Evolutionary conservation across 2,329 filamentous ascomycete species (phyloP).

Genomic region (Talaromyces pinophilus): DNA sequence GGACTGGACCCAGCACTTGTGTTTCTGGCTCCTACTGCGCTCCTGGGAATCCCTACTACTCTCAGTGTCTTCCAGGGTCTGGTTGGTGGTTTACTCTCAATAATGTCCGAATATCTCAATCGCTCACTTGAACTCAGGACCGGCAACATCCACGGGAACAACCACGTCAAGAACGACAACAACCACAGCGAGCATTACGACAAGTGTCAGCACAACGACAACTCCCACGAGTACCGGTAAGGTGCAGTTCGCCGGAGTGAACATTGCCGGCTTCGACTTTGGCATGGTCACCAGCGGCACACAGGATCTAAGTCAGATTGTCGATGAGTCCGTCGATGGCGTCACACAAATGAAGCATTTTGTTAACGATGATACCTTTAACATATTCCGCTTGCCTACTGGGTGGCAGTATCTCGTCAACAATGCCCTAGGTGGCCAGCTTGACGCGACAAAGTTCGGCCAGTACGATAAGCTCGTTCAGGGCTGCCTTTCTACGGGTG

Average conservation of each 20-base stretch:
- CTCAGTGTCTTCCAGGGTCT: neutral
- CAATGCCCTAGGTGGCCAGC: neutral
- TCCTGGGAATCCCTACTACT: neutral
- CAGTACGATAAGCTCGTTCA: neutral
- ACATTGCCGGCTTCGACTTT: constrained; percentile 2
- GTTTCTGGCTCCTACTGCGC: neutral
- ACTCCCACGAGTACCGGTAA: neutral
- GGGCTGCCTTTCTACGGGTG: neutral
- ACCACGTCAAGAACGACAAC: neutral
- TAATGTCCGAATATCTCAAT: neutral
- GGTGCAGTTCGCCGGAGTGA: neutral
- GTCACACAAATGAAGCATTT: neutral
- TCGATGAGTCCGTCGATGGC: neutral
- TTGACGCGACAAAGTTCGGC: neutral
- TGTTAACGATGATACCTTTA: neutral
- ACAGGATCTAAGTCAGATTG: neutral
- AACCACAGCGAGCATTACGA: neutral
- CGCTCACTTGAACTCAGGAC: neutral
- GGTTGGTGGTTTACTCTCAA: neutral
- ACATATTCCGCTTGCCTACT: neutral
- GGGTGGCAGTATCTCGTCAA: neutral
- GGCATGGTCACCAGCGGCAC: constrained; percentile 1
- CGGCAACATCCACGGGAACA: neutral
- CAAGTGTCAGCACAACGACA: neutral
- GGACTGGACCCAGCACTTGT: neutral